Evolutionary conservation across 202 grass and related monocot genomes (phyloP).

Genomic region (Zoysia matrella): DNA sequence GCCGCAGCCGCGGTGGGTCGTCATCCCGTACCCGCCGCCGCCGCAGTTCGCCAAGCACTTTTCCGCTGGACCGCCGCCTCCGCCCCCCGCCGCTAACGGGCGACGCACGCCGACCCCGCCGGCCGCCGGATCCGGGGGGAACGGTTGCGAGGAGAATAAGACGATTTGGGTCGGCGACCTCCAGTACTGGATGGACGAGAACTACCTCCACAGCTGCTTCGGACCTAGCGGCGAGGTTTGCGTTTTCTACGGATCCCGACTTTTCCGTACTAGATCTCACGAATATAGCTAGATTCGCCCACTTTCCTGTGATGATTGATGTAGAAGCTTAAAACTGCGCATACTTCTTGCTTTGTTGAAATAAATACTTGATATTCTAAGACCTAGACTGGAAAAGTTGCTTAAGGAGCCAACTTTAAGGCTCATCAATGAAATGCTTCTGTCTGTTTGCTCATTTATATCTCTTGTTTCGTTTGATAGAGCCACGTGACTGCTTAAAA

Average conservation of each 20-base stretch:
- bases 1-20: constrained; percentile 47
- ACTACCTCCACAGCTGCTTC: constrained; percentile 82
- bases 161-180: constrained; percentile 86
- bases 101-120: constrained; percentile 57
- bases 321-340: constrained; percentile 4
- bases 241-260: constrained; percentile 31
- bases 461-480: constrained; percentile 8
- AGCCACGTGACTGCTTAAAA: background rate
- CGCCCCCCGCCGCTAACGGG: constrained; percentile 15
- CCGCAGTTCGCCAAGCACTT: constrained; percentile 67
- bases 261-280: constrained; percentile 44
- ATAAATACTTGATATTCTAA: constrained; percentile 33
- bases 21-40: constrained; percentile 60
- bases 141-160: constrained; percentile 72
- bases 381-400: constrained; percentile 38
- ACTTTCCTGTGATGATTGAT: constrained; percentile 4
- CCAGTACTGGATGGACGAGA: constrained; percentile 90
- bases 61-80: constrained; percentile 22
- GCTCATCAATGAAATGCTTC: constrained; percentile 34
- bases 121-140: constrained; percentile 49
- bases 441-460: constrained; percentile 35
- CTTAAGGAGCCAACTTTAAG: constrained; percentile 41
- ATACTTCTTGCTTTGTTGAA: background rate
- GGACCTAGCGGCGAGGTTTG: constrained; percentile 71
- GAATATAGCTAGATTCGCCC: constrained; percentile 39